Conservation (phyloP, 2,329 filamentous ascomycete species). For the Monosporascus sp. region DNA sequence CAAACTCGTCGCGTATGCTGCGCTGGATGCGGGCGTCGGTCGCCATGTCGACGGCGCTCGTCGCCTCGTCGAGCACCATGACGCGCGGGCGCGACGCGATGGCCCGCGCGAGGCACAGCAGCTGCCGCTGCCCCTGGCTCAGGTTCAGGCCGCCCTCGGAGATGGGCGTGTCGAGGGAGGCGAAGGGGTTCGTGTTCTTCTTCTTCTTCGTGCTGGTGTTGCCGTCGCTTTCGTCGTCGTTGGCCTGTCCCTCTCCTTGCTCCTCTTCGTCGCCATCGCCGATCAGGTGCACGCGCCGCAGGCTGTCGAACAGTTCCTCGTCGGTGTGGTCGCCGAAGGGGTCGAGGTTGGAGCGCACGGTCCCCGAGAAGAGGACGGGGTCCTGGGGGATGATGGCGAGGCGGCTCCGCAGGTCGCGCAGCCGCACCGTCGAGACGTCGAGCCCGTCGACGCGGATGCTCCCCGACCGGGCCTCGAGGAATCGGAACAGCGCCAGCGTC, state of each 20-base stretch:
- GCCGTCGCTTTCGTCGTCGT: background rate
- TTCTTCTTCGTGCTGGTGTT: constrained; percentile 21
- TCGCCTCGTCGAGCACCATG: constrained; percentile 78
- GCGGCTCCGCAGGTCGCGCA: constrained; percentile 66
- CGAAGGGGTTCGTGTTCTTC: constrained; percentile 62
- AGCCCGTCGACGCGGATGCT: constrained; percentile 66
- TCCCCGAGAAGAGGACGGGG: constrained; percentile 76
- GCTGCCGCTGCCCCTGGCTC: constrained; percentile 71
- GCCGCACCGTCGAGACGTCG: constrained; percentile 66
- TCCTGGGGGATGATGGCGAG: constrained; percentile 78
- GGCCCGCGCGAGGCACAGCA: constrained; percentile 68
- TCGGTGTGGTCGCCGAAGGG: constrained; percentile 69
- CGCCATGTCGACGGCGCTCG: constrained; percentile 71
- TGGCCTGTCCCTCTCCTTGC: background rate
- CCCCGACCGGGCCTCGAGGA: constrained; percentile 64
- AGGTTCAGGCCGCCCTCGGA: constrained; percentile 70
- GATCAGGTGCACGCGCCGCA: constrained; percentile 66
- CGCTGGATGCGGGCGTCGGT: constrained; percentile 71
- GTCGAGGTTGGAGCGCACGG: constrained; percentile 70
- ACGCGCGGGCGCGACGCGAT: constrained; percentile 69
- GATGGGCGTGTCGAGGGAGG: constrained; percentile 56
- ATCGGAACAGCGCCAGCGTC: constrained; percentile 71
- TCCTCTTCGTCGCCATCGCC: constrained; percentile 28
- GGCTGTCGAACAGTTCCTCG: constrained; percentile 61
- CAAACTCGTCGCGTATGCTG: constrained; percentile 67